phyloP scores from a whole-genome alignment of 768 basidiomycete genomes.

The Russula vinacea region DNA sequence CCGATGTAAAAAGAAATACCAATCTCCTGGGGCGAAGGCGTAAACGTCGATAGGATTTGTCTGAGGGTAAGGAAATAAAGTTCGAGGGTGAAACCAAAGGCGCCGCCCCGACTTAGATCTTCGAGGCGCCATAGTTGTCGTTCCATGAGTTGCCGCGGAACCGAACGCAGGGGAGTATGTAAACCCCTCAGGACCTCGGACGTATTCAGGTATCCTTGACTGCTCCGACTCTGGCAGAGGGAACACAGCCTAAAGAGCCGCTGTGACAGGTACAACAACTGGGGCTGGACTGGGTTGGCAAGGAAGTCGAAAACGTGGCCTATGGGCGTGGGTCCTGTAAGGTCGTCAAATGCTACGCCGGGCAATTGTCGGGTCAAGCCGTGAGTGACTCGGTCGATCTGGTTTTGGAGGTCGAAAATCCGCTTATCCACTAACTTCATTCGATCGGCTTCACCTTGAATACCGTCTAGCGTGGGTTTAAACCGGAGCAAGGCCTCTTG shows the following conservation, averaged over 20 bases:
- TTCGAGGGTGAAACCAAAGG: slow-evolving; percentile 8
- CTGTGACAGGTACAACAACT: not conserved
- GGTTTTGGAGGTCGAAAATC: not conserved
- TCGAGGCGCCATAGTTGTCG: slow-evolving; percentile 12
- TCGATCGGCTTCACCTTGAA: not conserved
- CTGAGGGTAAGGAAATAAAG: slow-evolving; percentile 10
- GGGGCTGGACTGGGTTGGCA: not conserved
- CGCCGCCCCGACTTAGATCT: not conserved
- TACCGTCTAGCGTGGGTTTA: slow-evolving; percentile 2
- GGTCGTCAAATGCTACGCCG: slow-evolving; percentile 9
- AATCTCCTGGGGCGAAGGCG: not conserved
- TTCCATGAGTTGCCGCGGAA: not conserved
- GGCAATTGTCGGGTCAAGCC: slow-evolving; percentile 15
- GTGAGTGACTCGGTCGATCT: slow-evolving; percentile 11
- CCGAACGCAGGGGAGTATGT: not conserved
- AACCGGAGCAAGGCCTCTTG: not conserved
- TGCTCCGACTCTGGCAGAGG: not conserved
- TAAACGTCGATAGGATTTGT: not conserved
- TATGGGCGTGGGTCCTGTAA: not conserved
- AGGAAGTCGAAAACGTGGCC: not conserved
- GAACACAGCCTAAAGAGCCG: slow-evolving; percentile 2
- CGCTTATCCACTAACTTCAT: not conserved
- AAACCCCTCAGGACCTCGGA: not conserved
- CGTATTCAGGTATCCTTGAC: not conserved
- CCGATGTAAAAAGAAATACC: not conserved